A percentile compares a stretch with the other conserved stretches of the same genome.
Evolutionary conservation across 148 eudicot genomes (phyloP).

Genomic region (Gaultheria prostrata): DNA sequence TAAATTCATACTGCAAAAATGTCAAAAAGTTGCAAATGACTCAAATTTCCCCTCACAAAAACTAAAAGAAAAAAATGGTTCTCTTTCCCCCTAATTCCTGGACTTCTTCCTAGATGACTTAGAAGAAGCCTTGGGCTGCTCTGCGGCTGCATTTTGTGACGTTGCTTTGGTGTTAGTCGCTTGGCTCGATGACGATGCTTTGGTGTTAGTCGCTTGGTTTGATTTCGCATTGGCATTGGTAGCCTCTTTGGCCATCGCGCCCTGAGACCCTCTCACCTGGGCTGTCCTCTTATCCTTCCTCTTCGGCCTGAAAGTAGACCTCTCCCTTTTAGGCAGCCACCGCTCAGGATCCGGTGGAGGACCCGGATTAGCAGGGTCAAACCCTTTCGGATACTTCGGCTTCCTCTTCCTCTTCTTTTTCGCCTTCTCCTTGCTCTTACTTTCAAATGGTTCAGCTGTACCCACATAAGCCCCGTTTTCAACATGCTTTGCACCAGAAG

Average conservation of each 20-base stretch:
- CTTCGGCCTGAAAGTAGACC: constrained; percentile 76
- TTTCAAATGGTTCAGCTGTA: constrained; percentile 44
- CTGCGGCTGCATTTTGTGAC: constrained; percentile 44
- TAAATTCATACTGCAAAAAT: background rate
- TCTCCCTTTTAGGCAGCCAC: constrained; percentile 90
- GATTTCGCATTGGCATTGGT: constrained; percentile 37
- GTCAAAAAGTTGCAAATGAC: background rate
- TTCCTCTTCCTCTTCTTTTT: constrained; percentile 97
- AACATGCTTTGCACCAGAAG: constrained; percentile 78
- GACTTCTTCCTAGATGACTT: constrained; percentile 58
- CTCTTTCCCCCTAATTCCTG: constrained; percentile 1
- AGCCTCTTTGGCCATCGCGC: constrained; percentile 69
- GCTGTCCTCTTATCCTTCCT: constrained; percentile 88
- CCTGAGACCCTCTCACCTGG: constrained; percentile 87
- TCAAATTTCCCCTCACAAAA: background rate
- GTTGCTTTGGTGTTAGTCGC: constrained; percentile 42
- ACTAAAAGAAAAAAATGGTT: background rate
- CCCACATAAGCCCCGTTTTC: constrained; percentile 34
- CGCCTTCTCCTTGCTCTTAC: constrained; percentile 59
- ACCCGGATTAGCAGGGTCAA: constrained; percentile 81
- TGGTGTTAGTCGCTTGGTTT: constrained; percentile 42
- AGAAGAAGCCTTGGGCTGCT: constrained; percentile 38
- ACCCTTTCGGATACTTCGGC: constrained; percentile 85
- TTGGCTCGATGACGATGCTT: constrained; percentile 48
- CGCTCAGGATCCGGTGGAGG: constrained; percentile 93